phyloP scores from a whole-genome alignment of 1,284 basidiomycete genomes.

The Sutorius eximius region DNA sequence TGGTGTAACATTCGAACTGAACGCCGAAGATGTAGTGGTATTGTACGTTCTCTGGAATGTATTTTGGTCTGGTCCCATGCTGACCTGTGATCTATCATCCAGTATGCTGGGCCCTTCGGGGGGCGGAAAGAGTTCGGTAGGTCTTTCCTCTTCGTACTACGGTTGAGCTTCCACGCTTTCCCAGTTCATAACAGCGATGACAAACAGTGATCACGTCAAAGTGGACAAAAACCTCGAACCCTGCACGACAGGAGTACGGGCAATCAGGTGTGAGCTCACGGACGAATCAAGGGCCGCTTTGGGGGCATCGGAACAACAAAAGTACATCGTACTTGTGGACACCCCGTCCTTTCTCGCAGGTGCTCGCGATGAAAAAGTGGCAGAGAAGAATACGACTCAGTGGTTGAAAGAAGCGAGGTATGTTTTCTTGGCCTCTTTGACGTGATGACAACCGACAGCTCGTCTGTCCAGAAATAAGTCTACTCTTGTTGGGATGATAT shows the following conservation, averaged over 20 bases:
- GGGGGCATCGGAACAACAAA: background rate
- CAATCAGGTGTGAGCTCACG: constrained; percentile 14
- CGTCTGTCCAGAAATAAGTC: constrained; percentile 11
- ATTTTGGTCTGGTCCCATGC: background rate
- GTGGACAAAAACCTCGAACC: background rate
- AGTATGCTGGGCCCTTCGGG: constrained; percentile 25
- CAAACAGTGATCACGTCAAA: background rate
- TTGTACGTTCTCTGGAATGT: constrained; percentile 14
- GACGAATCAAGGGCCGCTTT: background rate
- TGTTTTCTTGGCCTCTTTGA: background rate
- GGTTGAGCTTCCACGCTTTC: background rate
- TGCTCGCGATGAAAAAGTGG: background rate
- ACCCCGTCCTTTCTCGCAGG: constrained; percentile 17
- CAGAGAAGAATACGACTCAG: background rate
- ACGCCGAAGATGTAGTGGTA: constrained; percentile 21
- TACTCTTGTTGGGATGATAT: constrained; percentile 14
- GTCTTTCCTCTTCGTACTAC: background rate
- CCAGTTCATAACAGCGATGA: constrained; percentile 16
- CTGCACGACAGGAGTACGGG: background rate
- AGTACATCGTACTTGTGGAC: constrained; percentile 24
- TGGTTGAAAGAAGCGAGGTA: constrained; percentile 18
- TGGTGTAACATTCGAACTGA: background rate
- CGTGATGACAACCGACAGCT: background rate
- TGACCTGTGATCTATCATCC: constrained; percentile 4
- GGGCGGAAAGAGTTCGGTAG: constrained; percentile 22